Conservation (phyloP, 2,329 filamentous ascomycete genomes). For the Curvularia sp. region DNA sequence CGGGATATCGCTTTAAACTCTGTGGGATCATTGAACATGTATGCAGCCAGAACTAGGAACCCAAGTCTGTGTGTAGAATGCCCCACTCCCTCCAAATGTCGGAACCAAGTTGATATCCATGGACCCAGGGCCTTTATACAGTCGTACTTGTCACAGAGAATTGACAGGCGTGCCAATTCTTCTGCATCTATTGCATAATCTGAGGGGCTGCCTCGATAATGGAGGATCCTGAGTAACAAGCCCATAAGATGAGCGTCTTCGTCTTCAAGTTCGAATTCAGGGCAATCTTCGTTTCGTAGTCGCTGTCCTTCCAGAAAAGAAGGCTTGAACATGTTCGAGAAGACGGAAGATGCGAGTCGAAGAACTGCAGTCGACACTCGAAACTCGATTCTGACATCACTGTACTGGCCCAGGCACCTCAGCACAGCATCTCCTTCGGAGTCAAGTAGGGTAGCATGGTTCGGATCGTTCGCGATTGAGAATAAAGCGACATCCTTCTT, state of each 20-base stretch:
- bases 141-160: background rate
- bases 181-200: slow-evolving; percentile 8
- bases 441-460: background rate
- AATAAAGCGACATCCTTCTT: background rate
- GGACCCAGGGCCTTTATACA: slow-evolving; percentile 10
- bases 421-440: background rate
- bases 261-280: slow-evolving; percentile 13
- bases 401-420: background rate
- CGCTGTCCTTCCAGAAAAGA: slow-evolving; percentile 14
- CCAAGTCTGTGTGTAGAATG: background rate
- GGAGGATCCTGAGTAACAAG: slow-evolving; percentile 13
- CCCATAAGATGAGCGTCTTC: slow-evolving; percentile 13
- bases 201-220: slow-evolving; percentile 2
- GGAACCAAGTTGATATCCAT: slow-evolving; percentile 16
- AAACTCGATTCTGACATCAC: background rate
- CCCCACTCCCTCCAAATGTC: background rate
- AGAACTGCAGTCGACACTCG: slow-evolving; percentile 17
- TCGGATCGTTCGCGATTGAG: background rate
- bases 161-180: slow-evolving; percentile 6
- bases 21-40: slow-evolving; percentile 9
- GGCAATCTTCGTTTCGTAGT: slow-evolving; percentile 5
- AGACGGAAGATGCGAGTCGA: slow-evolving; percentile 15
- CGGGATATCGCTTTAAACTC: slow-evolving; percentile 7
- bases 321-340: slow-evolving; percentile 12
- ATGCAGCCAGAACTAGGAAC: slow-evolving; percentile 18